phyloP scores from a whole-genome alignment of 331 rosid genomes.

The Stylosanthes scabra region DNA sequence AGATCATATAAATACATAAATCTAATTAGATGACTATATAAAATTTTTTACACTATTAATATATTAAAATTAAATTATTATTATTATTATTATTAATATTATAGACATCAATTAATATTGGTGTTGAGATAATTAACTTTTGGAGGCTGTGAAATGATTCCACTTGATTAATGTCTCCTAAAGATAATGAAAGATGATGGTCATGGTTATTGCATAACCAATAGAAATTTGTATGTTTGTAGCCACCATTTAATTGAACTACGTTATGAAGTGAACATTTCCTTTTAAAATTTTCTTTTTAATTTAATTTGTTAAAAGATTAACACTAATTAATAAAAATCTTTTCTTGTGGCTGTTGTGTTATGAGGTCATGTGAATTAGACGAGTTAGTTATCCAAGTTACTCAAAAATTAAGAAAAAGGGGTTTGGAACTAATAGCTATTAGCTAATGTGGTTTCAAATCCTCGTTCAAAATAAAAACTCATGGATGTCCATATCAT shows the following conservation, averaged over 20 bases:
- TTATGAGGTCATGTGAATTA: constrained; percentile 15
- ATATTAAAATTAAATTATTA: no score
- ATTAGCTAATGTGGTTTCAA: constrained; percentile 17
- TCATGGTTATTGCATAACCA: constrained; percentile 13
- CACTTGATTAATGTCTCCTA: constrained; percentile 15
- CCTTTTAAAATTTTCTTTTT: background rate
- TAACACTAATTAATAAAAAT: background rate
- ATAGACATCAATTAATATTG: background rate
- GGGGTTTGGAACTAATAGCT: constrained; percentile 16
- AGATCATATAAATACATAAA: no score
- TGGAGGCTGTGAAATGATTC: constrained; percentile 20
- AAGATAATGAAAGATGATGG: constrained; percentile 31
- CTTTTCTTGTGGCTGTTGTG: background rate
- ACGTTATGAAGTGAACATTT: constrained; percentile 23
- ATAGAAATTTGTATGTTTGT: constrained; percentile 34
- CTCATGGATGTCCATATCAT: constrained; percentile 47
- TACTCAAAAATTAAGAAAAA: constrained; percentile 6
- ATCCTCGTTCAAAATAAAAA: constrained; percentile 10
- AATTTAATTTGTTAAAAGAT: background rate
- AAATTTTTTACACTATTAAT: no score
- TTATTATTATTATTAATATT: no score
- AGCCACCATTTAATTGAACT: constrained; percentile 39
- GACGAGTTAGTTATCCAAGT: constrained; percentile 10
- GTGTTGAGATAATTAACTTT: constrained; percentile 22
- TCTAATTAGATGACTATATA: no score